Evolutionary conservation across 192 early-diverging fungal genomes (phyloP).

Genomic region (Umbelopsis sp.): DNA sequence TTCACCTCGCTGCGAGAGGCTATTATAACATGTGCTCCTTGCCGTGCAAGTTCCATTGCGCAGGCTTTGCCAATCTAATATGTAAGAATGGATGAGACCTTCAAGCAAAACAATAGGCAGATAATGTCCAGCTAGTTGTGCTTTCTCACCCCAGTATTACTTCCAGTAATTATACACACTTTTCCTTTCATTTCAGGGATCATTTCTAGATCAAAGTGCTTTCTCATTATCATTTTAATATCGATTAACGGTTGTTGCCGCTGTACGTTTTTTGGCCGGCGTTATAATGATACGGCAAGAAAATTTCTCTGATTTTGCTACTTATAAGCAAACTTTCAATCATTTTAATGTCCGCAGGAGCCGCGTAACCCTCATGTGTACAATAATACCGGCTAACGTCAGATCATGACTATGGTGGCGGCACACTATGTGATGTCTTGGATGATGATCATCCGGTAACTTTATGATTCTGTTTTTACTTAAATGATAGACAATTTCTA

Average conservation of each 20-base stretch:
- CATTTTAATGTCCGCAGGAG: no score
- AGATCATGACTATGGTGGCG: no score
- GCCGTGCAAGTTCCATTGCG: slow-evolving; percentile 33
- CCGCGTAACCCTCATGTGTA: no score
- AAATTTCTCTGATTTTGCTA: no score
- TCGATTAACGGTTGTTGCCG: background rate
- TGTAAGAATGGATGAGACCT: background rate
- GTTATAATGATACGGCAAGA: no score
- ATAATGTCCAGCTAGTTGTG: background rate
- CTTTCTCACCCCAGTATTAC: slow-evolving; percentile 40
- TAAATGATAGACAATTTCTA: no score
- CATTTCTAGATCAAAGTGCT: slow-evolving; percentile 28
- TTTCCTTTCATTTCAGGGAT: slow-evolving; percentile 48
- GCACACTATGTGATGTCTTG: no score
- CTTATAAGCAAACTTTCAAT: no score
- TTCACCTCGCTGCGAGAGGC: slow-evolving; percentile 20
- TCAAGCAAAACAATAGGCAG: background rate
- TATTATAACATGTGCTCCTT: slow-evolving; percentile 27
- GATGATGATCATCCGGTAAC: no score
- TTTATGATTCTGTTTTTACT: no score
- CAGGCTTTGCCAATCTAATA: slow-evolving; percentile 32
- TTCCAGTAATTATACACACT: slow-evolving; percentile 53
- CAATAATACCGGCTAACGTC: no score
- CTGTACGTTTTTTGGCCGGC: no score
- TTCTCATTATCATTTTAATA: background rate